These are phyloP conservation scores for Penicillium verhagenii DNA, from an alignment of 495 filamentous ascomycete species.

Conservation along the genomic window DNA sequence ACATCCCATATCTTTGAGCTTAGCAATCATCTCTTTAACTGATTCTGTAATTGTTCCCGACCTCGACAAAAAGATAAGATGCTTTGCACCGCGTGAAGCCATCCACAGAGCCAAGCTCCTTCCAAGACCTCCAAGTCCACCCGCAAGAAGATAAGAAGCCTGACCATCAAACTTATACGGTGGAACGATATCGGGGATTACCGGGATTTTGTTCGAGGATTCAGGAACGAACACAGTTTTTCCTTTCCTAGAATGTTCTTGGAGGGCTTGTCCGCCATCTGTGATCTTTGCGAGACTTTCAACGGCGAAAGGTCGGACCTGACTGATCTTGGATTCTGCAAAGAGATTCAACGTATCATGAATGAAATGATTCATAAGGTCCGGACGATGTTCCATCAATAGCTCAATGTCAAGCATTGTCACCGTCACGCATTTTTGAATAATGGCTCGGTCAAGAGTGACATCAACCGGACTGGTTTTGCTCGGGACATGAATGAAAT, in stretches of 20 bases:
- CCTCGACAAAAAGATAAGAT: constrained; percentile 28
- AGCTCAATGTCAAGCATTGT: constrained; percentile 23
- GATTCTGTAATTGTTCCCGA: constrained; percentile 11
- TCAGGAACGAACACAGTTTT: constrained; percentile 14
- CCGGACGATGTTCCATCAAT: constrained; percentile 16
- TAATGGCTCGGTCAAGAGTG: constrained; percentile 16
- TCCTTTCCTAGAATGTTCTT: neutral
- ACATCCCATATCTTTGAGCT: constrained; percentile 17
- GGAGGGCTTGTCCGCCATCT: neutral
- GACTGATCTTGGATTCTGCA: constrained; percentile 6
- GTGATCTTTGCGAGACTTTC: constrained; percentile 12
- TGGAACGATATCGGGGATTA: constrained; percentile 9
- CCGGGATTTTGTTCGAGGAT: constrained; percentile 10
- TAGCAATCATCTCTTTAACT: constrained; percentile 11
- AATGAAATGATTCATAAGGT: constrained; percentile 1
- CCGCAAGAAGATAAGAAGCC: constrained; percentile 30
- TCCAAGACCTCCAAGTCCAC: constrained; percentile 44
- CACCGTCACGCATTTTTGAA: constrained; percentile 23
- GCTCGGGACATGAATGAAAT: constrained; percentile 46
- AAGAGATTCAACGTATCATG: constrained; percentile 4
- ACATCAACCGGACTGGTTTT: constrained; percentile 28
- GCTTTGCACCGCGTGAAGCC: constrained; percentile 29
- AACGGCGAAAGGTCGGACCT: neutral
- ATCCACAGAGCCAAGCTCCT: constrained; percentile 40
- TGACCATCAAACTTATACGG: constrained; percentile 20